phyloP scores from a whole-genome alignment of 2,329 filamentous ascomycete species.

The Coniochaeta hoffmannii region DNA sequence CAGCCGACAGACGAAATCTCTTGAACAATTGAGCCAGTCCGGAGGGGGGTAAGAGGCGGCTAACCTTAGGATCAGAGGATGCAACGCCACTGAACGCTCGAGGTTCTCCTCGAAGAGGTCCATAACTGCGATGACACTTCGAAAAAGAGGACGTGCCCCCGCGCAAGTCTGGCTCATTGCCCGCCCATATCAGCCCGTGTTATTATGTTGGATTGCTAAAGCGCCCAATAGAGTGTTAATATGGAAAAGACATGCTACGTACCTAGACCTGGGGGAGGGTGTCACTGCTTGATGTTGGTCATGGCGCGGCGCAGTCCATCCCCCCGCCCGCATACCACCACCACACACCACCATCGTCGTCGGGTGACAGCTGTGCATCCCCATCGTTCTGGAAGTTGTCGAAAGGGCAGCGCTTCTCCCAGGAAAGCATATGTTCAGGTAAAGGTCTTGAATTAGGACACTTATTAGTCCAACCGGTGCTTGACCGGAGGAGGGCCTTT shows the following conservation, averaged over 20 bases:
- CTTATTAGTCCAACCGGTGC: too few relatives aligned
- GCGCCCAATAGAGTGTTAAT: slow-evolving; percentile 7
- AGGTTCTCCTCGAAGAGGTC: neutral
- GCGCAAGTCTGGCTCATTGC: neutral
- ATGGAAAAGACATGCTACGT: slow-evolving; percentile 4
- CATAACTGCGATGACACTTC: neutral
- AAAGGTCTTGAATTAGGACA: too few relatives aligned
- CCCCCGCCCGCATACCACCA: neutral
- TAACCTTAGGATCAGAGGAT: neutral
- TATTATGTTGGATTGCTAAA: slow-evolving; percentile 5
- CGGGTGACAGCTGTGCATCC: neutral
- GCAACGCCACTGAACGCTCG: too few relatives aligned
- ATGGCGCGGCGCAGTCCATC: neutral
- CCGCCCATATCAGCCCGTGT: neutral
- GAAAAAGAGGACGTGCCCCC: neutral
- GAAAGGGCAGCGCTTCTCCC: too few relatives aligned
- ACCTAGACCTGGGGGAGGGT: neutral
- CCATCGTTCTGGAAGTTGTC: too few relatives aligned
- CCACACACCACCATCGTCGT: neutral
- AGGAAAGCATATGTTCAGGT: neutral
- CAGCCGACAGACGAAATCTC: neutral
- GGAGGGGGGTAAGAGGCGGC: neutral
- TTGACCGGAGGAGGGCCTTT: too few relatives aligned
- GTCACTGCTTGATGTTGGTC: slow-evolving; percentile 3
- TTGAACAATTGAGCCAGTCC: neutral